Evolutionary conservation across 139 green algal genomes (phyloP).

Genomic region (Tetradesmus obliquus): DNA sequence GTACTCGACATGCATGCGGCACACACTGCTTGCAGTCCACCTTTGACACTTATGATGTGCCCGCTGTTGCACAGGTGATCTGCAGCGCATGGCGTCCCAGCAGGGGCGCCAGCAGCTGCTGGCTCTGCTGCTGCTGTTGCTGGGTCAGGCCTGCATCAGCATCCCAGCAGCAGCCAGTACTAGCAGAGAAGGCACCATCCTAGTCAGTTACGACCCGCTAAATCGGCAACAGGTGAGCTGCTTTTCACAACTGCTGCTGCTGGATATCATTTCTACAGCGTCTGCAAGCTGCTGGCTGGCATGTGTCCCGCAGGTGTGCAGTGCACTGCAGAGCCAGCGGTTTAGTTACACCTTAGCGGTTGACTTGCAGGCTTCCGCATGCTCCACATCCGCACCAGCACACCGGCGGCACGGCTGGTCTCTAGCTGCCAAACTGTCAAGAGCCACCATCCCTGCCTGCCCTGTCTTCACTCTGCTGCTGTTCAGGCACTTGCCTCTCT

Average conservation of each 20-base stretch:
- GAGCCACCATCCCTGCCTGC: neutral
- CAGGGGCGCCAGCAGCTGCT: neutral
- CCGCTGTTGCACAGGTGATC: neutral
- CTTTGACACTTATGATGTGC: too few relatives aligned
- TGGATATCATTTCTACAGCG: too few relatives aligned
- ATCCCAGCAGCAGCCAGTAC: neutral
- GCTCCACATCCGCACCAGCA: too few relatives aligned
- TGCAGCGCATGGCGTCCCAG: neutral
- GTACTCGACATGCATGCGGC: too few relatives aligned
- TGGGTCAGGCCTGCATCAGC: neutral
- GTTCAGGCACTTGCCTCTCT: neutral
- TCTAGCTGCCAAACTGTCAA: neutral
- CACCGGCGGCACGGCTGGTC: too few relatives aligned
- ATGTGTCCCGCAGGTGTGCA: too few relatives aligned
- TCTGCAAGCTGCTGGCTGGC: too few relatives aligned
- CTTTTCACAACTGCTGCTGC: too few relatives aligned
- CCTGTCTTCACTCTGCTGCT: neutral
- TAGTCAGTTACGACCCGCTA: neutral
- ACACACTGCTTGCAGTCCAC: too few relatives aligned
- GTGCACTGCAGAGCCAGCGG: too few relatives aligned
- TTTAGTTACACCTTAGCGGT: too few relatives aligned
- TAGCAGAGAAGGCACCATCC: neutral
- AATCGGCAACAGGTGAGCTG: neutral
- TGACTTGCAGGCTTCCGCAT: too few relatives aligned
- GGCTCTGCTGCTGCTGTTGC: neutral